These are phyloP conservation scores for Raphanus raphanistrum DNA, from an alignment of 345 rosid species.

Conservation along the genomic window DNA sequence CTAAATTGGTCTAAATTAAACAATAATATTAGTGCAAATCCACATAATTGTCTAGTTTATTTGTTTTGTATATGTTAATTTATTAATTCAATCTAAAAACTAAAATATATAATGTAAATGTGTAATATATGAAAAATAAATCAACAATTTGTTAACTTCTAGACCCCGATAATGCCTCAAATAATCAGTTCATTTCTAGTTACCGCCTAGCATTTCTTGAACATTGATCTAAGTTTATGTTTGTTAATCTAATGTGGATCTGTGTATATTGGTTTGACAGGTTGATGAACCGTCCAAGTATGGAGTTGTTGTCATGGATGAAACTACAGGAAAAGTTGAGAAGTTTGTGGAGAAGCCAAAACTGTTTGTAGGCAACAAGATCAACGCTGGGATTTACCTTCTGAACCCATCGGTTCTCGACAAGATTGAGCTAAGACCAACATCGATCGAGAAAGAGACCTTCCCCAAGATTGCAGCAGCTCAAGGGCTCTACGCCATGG, in stretches of 20 bases:
- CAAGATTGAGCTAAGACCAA: slow-evolving; percentile 84
- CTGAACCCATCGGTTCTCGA: slow-evolving; percentile 89
- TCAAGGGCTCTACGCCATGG: slow-evolving; percentile 84
- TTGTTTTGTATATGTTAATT: too few species aligned
- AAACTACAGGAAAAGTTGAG: slow-evolving; percentile 74
- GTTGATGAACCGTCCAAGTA: slow-evolving; percentile 99
- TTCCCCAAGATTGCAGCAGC: slow-evolving; percentile 94
- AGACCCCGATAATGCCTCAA: background rate
- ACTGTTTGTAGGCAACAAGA: slow-evolving; percentile 91
- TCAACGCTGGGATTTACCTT: slow-evolving; percentile 94
- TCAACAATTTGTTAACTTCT: too few species aligned
- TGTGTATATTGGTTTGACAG: slow-evolving; percentile 35
- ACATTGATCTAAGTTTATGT: background rate
- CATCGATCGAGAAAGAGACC: slow-evolving; percentile 94
- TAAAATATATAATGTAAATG: too few species aligned
- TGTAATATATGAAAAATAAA: too few species aligned
- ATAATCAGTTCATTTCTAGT: background rate
- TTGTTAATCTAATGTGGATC: slow-evolving; percentile 1
- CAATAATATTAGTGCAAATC: background rate
- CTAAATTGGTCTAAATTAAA: too few species aligned
- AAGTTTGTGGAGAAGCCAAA: slow-evolving; percentile 96
- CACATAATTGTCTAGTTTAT: background rate
- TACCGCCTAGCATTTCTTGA: too few species aligned
- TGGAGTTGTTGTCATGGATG: slow-evolving; percentile 97
- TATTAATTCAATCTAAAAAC: background rate